phyloP scores from a whole-genome alignment of 1,139 yeast species.

The Pichia sp. region DNA sequence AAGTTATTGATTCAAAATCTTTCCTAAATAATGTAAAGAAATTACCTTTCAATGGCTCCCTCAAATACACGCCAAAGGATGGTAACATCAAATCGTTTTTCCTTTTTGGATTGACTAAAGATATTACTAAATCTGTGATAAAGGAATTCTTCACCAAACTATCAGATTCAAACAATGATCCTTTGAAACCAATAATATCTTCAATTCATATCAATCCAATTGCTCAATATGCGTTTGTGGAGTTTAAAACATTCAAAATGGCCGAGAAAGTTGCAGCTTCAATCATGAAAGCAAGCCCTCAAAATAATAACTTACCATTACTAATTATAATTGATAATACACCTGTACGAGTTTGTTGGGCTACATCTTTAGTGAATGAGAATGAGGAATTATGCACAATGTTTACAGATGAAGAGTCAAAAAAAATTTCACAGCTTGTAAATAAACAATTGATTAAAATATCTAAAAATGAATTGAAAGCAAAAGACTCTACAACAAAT shows the following conservation, averaged over 20 bases:
- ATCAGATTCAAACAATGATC: no score
- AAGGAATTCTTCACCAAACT: constrained; percentile 47
- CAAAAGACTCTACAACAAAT: background rate
- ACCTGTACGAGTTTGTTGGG: constrained; percentile 63
- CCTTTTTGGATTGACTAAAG: constrained; percentile 62
- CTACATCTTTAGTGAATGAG: constrained; percentile 41
- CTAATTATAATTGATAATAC: constrained; percentile 35
- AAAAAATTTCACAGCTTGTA: constrained; percentile 47
- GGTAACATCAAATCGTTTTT: constrained; percentile 46
- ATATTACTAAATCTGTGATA: constrained; percentile 57
- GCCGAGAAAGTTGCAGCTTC: constrained; percentile 51
- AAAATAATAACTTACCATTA: constrained; percentile 25
- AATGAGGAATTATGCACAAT: no score
- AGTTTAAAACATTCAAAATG: constrained; percentile 39
- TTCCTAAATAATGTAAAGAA: constrained; percentile 40
- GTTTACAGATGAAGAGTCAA: constrained; percentile 20
- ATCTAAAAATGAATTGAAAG: constrained; percentile 31
- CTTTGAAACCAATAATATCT: background rate
- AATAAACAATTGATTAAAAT: constrained; percentile 50
- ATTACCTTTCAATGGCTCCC: constrained; percentile 55
- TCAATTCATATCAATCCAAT: constrained; percentile 16
- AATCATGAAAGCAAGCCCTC: constrained; percentile 18
- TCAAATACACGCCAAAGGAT: constrained; percentile 38
- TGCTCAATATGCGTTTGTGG: constrained; percentile 61
- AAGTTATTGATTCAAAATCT: constrained; percentile 1